Base-by-base conservation (phyloP, 1,284 basidiomycete species). In the Austropuccinia psidii region DNA sequence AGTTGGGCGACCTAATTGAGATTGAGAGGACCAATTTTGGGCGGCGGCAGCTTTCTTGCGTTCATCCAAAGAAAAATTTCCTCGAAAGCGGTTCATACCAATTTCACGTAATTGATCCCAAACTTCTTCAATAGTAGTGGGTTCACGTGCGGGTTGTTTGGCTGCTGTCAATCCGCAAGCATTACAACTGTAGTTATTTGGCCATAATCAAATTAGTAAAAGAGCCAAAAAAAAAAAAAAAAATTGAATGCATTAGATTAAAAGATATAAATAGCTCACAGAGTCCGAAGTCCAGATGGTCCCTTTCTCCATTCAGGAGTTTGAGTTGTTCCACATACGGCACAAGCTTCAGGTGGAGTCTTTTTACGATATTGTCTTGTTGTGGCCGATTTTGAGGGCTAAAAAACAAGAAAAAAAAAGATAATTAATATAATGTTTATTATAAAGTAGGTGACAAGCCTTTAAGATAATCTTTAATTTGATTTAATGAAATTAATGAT, bases 231-330 rank as follows among this genome's bases (percentile, higher is more conserved):
- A 47, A 43, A 47, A 17, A 50, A 5, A 33, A 5, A 19, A 33
- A 13, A 45, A 35, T 15, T 64, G 6, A 35, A 33, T 15, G n/a
- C n/a, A n/a, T 33, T 19, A 60, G 39, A 41, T 9, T 13, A 31
- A 52, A n/a, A 49, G 24, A 7, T 24, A 50, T n/a, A 6, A 19
- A 49, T 43, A n/a, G 39, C 69, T 64, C 19, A 73, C 69, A 73
- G 49, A 41, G 69, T 73, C 55, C 69, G 29, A 11, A 73, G 35
- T n/a, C 69, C 69, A 19, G 69, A 73, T 21, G 69, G 69, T 9
- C 69, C 69, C 50, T 73, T 73, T 27, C 69, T 37, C 69, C 69
- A 73, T 24, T 73, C 69, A 21, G 69, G 69, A 27, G 69, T 73
- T 17, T 61, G 9, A 11, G 27, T 54, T 6, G 21, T 43, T 3